Conservation (phyloP, 176 grass and related monocot species). For the Alloteropsis semialata region DNA sequence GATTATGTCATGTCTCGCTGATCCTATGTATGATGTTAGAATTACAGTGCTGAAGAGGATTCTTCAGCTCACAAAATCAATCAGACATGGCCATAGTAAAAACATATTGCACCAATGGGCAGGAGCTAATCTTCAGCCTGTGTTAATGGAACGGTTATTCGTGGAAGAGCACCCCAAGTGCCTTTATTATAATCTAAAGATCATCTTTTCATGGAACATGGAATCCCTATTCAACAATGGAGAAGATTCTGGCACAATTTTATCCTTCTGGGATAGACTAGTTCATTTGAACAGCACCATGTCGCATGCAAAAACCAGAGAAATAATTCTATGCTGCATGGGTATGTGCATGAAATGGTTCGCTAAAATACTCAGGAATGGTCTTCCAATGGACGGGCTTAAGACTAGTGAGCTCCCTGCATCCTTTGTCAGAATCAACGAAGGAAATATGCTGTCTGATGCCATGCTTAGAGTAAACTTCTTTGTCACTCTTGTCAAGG, state of each 20-base stretch:
- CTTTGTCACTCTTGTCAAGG: constrained; percentile 71
- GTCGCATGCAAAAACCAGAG: constrained; percentile 68
- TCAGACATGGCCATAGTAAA: constrained; percentile 40
- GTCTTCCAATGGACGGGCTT: constrained; percentile 31
- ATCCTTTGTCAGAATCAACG: constrained; percentile 28
- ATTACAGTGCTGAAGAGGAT: constrained; percentile 79
- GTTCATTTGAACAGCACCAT: constrained; percentile 64
- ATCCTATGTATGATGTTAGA: constrained; percentile 87
- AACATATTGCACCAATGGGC: constrained; percentile 67
- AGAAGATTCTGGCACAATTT: constrained; percentile 47
- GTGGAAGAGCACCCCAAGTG: constrained; percentile 85
- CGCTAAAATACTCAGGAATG: constrained; percentile 41
- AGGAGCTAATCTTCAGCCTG: constrained; percentile 48
- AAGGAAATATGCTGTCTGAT: constrained; percentile 34
- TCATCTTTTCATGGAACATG: constrained; percentile 80
- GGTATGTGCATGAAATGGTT: constrained; percentile 85
- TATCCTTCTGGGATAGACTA: constrained; percentile 79
- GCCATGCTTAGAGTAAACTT: constrained; percentile 47
- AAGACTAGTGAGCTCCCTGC: constrained; percentile 22
- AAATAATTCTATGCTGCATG: constrained; percentile 89
- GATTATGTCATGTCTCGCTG: constrained; percentile 69
- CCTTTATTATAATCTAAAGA: constrained; percentile 79
- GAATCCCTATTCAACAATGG: constrained; percentile 46
- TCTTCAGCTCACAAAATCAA: constrained; percentile 63
- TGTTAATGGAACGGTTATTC: constrained; percentile 62